Conservation (phyloP, 2,329 filamentous ascomycete species). For the Alternaria solani region DNA sequence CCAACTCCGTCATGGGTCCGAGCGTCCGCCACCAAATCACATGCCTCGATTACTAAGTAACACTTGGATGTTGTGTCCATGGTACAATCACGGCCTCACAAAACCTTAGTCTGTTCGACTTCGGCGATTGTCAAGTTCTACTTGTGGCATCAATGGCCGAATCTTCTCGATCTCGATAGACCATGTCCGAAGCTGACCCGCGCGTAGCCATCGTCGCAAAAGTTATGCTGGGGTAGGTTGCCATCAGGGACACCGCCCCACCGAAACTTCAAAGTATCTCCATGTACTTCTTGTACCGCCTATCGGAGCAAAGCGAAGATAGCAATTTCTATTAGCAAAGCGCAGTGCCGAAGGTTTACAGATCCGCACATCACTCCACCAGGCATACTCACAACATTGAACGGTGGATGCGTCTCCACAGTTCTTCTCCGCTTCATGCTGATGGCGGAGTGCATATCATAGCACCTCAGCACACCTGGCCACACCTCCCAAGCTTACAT, state of each 20-base stretch:
- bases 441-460: conserved; percentile 21
- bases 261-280: conserved; percentile 35
- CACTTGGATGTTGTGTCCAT: neutral
- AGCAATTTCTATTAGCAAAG: conserved; percentile 18
- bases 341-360: conserved; percentile 7
- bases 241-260: conserved; percentile 11
- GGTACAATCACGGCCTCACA: neutral
- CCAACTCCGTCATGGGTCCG: conserved; percentile 43
- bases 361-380: conserved; percentile 17
- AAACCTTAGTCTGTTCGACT: conserved; percentile 11
- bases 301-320: conserved; percentile 5
- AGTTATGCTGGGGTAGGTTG: conserved; percentile 22
- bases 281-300: conserved; percentile 7
- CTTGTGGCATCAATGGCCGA: neutral
- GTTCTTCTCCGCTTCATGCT: conserved; percentile 14
- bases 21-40: conserved; percentile 41
- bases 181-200: conserved; percentile 3
- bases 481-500: conserved; percentile 9
- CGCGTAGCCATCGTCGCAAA: conserved; percentile 14
- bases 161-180: conserved; percentile 30
- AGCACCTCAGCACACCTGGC: conserved; percentile 10
- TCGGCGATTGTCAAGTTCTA: neutral
- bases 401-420: conserved; percentile 14
- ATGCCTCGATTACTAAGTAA: conserved; percentile 29
- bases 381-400: conserved; percentile 11